Evolutionary conservation across 106 monocot genomes (phyloP), one percentile per base, ranked within the genome.

Genomic region (Hemerocallis citrina): DNA sequence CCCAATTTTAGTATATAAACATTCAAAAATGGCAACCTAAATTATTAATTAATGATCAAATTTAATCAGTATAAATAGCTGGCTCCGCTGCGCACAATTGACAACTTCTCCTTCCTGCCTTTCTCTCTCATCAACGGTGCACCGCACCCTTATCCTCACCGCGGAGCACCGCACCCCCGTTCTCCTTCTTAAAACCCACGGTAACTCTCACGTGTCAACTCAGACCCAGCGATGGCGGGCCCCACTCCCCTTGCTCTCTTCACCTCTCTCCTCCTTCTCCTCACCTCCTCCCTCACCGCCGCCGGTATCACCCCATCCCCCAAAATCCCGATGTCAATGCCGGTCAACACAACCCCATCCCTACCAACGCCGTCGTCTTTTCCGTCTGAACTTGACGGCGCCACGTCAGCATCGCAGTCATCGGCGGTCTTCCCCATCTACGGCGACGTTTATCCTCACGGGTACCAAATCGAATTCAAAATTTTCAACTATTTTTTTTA

Each of bases 401-500:
- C 6, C 16, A 32, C 15, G 38, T 40, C 24, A 42, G 17, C 6
- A 3, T 7, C 25, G 31, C 20, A 52, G 31, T 76, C 91, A 52
- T 91, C 96, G 45, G 75, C 74, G 44, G 69, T 98, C 15, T 85
- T 98, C 58, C 87, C 76, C 32, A 65, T 98, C 63, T 28, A 60
- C 52, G 96, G 96, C 52, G 64, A 91, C 73, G 87, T 98, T 38
- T 98, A 98, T 40, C 96, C 96, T 15, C 59, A 71, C 52, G 91
- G 96, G 96, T 98, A 62, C 39, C 21, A 7, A 32, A 9, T 30
- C 16, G n/a, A 25, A 30, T 61, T 28, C 11, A 11, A 40, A 50
- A 29, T 23, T 28, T 19, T 4, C 11, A 34, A 23, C 2, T 65
- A 0, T 57, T 38, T 57, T 16, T 9, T 15, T 52, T 30, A 9